Evolutionary conservation across 495 filamentous ascomycete species (phyloP).

Genomic region (Aspergillus leporis): DNA sequence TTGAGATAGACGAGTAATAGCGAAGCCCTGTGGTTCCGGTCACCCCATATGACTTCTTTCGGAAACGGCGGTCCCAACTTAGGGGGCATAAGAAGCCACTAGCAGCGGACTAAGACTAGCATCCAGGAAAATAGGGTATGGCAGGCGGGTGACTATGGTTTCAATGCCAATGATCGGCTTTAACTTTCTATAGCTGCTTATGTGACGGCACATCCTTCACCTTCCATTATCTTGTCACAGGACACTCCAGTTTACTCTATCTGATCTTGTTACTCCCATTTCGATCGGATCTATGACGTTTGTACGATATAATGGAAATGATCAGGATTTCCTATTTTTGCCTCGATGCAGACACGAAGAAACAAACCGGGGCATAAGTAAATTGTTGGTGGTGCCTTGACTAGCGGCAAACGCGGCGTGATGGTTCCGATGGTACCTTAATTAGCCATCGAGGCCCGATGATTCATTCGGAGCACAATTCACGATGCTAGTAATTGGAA

Average conservation of each 20-base stretch:
- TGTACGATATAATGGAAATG: background rate
- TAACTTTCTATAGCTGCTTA: background rate
- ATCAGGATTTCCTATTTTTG: constrained; percentile 9
- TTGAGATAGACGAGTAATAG: constrained; percentile 2
- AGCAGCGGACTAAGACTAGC: background rate
- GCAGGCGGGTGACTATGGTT: background rate
- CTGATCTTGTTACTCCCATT: background rate
- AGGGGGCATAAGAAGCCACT: background rate
- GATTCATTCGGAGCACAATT: background rate
- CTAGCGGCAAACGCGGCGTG: constrained; percentile 6
- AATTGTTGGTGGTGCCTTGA: background rate
- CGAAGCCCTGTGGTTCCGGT: background rate
- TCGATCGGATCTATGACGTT: background rate
- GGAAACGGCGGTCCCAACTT: constrained; percentile 2
- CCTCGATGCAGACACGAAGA: constrained; percentile 5
- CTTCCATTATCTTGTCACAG: background rate
- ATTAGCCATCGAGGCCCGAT: background rate
- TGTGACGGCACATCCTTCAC: background rate
- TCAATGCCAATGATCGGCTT: constrained; percentile 1
- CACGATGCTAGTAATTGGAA: background rate
- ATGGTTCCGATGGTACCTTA: constrained; percentile 4
- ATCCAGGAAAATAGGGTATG: constrained; percentile 1
- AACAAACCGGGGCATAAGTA: background rate
- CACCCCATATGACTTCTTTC: constrained; percentile 3
- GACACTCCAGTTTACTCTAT: background rate